Conservation (phyloP, 305 asterid species). For the Fraxinus sp. region DNA sequence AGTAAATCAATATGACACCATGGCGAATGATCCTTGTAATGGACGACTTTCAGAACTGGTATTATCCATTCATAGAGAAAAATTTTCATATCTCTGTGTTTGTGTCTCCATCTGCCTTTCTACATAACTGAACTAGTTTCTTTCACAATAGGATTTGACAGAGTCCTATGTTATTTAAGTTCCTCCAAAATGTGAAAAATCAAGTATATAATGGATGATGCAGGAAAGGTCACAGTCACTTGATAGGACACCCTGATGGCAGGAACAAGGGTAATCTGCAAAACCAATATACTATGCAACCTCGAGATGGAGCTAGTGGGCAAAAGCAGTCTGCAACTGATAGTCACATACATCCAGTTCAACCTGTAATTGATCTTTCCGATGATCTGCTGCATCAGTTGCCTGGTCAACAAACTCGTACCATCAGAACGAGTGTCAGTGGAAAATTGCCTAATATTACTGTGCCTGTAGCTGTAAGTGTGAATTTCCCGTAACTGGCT, state of each 20-base stretch:
- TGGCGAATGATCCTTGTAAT: neutral
- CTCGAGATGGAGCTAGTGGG: conserved; percentile 38
- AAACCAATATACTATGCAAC: conserved; percentile 29
- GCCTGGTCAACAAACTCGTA: conserved; percentile 33
- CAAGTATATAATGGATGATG: conserved; percentile 20
- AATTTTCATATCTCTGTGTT: neutral
- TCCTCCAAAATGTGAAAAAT: neutral
- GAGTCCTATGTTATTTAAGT: neutral
- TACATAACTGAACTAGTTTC: conserved; percentile 1
- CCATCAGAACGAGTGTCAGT: conserved; percentile 25
- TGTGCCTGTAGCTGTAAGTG: conserved; percentile 45
- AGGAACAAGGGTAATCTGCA: conserved; percentile 25
- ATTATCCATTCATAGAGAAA: neutral
- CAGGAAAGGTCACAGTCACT: conserved; percentile 75
- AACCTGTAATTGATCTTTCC: conserved; percentile 19
- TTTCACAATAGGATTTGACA: neutral
- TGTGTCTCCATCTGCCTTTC: neutral
- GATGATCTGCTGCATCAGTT: conserved; percentile 34
- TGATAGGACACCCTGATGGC: conserved; percentile 54
- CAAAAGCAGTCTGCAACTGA: conserved; percentile 28
- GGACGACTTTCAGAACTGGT: neutral
- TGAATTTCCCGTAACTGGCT: conserved; percentile 6
- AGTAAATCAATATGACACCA: neutral
- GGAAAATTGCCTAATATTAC: conserved; percentile 28
- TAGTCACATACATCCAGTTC: conserved; percentile 18